Evolutionary conservation across 2,329 filamentous ascomycete species (phyloP).

Genomic region (Colletotrichum tofieldiae): DNA sequence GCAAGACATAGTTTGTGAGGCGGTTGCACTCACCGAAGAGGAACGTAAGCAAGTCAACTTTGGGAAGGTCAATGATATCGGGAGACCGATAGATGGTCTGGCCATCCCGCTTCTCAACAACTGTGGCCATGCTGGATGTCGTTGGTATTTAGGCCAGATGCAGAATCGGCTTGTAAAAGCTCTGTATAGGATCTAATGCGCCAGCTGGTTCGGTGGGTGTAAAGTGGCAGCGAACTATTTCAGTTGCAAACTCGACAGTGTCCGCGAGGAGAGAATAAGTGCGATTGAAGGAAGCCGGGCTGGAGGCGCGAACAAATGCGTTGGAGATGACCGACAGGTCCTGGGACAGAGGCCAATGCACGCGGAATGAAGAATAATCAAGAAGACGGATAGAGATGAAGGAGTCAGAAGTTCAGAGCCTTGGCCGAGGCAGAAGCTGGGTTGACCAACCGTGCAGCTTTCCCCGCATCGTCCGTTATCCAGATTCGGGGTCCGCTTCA

Average conservation of each 20-base stretch:
- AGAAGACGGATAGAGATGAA: background rate
- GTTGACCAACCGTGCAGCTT: constrained; percentile 7
- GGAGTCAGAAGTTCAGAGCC: background rate
- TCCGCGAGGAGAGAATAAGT: background rate
- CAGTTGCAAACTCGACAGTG: background rate
- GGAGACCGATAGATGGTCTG: constrained; percentile 56
- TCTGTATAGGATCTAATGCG: background rate
- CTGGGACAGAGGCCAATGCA: constrained; percentile 1
- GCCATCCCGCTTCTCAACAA: constrained; percentile 38
- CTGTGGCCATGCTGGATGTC: constrained; percentile 26
- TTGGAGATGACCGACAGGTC: background rate
- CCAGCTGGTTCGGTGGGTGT: background rate
- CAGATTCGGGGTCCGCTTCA: constrained; percentile 16
- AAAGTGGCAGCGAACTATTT: background rate
- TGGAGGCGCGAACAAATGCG: background rate
- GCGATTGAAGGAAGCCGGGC: background rate
- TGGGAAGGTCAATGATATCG: constrained; percentile 53
- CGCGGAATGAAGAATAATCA: constrained; percentile 17
- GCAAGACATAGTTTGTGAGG: background rate
- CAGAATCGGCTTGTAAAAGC: background rate
- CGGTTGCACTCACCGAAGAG: constrained; percentile 58
- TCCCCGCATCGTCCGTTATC: constrained; percentile 37
- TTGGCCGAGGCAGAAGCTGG: background rate
- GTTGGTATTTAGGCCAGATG: too few species aligned
- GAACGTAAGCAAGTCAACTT: constrained; percentile 60